These are phyloP conservation scores for Pseudocohnilembus persalinus DNA, from an alignment of 169 alveolate genomes.

Conservation along the genomic window DNA sequence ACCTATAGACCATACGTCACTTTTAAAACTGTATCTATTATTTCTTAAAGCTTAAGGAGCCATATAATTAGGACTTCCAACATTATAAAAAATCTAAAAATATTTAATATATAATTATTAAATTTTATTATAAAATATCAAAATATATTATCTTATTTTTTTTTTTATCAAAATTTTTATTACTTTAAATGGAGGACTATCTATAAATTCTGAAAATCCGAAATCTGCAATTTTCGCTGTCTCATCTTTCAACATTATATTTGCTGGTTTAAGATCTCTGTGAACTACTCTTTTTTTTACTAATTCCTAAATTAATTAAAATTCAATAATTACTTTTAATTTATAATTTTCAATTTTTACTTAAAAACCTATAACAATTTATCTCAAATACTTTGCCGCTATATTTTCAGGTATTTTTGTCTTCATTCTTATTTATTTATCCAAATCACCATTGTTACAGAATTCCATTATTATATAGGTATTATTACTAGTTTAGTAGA, in stretches of 20 bases:
- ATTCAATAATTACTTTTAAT: too few species aligned
- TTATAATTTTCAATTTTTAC: background rate
- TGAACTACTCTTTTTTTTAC: constrained; percentile 36
- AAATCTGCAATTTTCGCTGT: constrained; percentile 47
- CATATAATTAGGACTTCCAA: constrained; percentile 48
- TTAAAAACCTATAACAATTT: constrained; percentile 26
- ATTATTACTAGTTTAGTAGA: constrained; percentile 10
- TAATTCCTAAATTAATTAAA: constrained; percentile 2
- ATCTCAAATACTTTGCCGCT: constrained; percentile 14
- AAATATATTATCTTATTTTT: too few species aligned
- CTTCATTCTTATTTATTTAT: background rate
- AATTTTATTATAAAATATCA: too few species aligned
- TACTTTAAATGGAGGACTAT: constrained; percentile 28
- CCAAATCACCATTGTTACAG: constrained; percentile 45
- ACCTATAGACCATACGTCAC: constrained; percentile 49
- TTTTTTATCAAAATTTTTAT: too few species aligned
- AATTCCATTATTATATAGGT: constrained; percentile 33
- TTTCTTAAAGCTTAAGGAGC: constrained; percentile 29
- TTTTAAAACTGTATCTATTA: constrained; percentile 5
- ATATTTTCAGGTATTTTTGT: constrained; percentile 18
- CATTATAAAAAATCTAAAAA: constrained; percentile 32
- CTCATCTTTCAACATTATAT: constrained; percentile 30
- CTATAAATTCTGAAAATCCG: constrained; percentile 39
- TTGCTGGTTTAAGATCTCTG: constrained; percentile 50
- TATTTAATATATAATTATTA: too few species aligned